phyloP scores from a whole-genome alignment of 148 eudicot genomes.

The Rhododendron griersonianum region DNA sequence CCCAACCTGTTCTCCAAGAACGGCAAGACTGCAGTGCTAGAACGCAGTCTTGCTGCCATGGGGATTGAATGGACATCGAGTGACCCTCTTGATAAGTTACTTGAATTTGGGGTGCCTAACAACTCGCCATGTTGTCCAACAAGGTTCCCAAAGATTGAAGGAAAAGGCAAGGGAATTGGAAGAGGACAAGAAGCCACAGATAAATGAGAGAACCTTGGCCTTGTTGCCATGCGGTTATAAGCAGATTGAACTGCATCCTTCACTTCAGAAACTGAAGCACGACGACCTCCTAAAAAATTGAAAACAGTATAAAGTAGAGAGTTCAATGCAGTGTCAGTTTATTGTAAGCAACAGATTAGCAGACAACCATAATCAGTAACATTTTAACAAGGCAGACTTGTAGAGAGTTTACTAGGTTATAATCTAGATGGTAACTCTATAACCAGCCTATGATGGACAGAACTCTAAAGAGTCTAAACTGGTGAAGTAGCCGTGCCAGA shows the following conservation, averaged over 20 bases:
- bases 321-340: neutral
- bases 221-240: constrained; percentile 32
- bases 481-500: neutral
- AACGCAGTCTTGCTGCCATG: constrained; percentile 81
- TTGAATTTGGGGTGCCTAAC: constrained; percentile 30
- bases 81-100: constrained; percentile 54
- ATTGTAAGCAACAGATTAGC: neutral
- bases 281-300: constrained; percentile 44
- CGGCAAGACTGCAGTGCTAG: constrained; percentile 70
- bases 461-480: neutral
- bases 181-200: constrained; percentile 73
- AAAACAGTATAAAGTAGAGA: neutral
- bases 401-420: neutral
- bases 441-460: neutral
- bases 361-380: neutral
- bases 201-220: constrained; percentile 73
- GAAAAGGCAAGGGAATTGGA: constrained; percentile 88
- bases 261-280: constrained; percentile 65
- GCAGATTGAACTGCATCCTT: constrained; percentile 57
- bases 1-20: constrained; percentile 56
- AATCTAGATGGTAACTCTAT: neutral
- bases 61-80: constrained; percentile 81
- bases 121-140: constrained; percentile 71
- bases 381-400: neutral
- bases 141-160: constrained; percentile 57